Conservation (phyloP, 495 filamentous ascomycete genomes). For the Entonaema liquescens region DNA sequence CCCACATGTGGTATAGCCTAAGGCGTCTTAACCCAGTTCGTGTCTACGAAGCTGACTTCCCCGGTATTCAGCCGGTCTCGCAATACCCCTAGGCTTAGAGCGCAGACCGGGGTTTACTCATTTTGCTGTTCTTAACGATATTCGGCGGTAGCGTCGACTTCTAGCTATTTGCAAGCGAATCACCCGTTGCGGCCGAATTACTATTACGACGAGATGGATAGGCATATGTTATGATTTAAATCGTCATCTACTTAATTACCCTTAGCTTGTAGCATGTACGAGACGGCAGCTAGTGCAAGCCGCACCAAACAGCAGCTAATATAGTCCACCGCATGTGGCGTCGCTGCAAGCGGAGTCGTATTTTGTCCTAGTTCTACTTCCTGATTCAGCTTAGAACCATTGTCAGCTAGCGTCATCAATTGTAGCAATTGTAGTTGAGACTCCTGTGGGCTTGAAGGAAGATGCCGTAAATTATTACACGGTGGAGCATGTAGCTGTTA, state of each 20-base stretch:
- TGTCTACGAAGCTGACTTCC: constrained; percentile 8
- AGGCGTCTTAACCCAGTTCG: constrained; percentile 16
- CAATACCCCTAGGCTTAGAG: constrained; percentile 9
- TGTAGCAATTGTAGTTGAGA: constrained; percentile 1
- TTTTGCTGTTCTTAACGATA: background rate
- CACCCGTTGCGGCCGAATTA: background rate
- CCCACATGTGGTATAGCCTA: constrained; percentile 28
- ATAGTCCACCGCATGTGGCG: constrained; percentile 23
- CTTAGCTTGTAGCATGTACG: background rate
- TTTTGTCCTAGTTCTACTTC: constrained; percentile 25
- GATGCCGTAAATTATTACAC: constrained; percentile 3
- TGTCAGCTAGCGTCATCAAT: constrained; percentile 11
- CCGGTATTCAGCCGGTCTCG: constrained; percentile 16
- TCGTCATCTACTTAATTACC: constrained; percentile 1
- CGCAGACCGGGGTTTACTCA: background rate
- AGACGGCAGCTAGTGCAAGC: constrained; percentile 32
- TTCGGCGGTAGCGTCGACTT: background rate
- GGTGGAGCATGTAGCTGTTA: background rate
- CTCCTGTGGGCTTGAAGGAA: constrained; percentile 4
- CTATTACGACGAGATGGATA: constrained; percentile 9
- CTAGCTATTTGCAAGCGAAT: background rate
- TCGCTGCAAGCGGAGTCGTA: constrained; percentile 19
- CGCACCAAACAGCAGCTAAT: constrained; percentile 19
- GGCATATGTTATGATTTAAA: constrained; percentile 18
- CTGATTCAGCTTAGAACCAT: constrained; percentile 3